Evolutionary conservation across 192 early-diverging fungal genomes (phyloP).

Genomic region (Entomortierella beljakovae): DNA sequence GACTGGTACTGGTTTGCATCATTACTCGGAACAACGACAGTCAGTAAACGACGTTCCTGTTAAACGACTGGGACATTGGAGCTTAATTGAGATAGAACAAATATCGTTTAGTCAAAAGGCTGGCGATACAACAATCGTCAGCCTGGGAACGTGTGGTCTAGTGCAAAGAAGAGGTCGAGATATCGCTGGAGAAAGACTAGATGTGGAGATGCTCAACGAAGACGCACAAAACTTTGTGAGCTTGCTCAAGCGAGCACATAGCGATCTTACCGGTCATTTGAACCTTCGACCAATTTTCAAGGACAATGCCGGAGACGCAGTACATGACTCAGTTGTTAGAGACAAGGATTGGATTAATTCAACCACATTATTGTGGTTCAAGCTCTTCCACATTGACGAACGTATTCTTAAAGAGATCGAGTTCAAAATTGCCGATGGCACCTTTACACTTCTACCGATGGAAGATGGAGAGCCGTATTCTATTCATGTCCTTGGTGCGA

Average conservation of each 20-base stretch:
- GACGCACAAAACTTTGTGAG: slow-evolving; percentile 2
- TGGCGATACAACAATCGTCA: neutral
- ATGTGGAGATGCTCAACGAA: slow-evolving; percentile 13
- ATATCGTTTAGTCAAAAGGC: neutral
- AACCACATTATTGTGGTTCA: slow-evolving; percentile 20
- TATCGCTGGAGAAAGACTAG: slow-evolving; percentile 21
- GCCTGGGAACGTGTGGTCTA: slow-evolving; percentile 37
- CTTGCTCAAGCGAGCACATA: slow-evolving; percentile 13
- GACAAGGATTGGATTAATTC: slow-evolving; percentile 13
- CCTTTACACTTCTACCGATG: slow-evolving; percentile 22
- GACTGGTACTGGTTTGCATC: slow-evolving; percentile 37
- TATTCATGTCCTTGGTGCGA: slow-evolving; percentile 3
- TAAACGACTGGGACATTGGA: slow-evolving; percentile 45
- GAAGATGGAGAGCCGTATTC: slow-evolving; percentile 21
- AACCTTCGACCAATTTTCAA: slow-evolving; percentile 24
- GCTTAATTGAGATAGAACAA: slow-evolving; percentile 36
- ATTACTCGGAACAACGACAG: slow-evolving; percentile 19
- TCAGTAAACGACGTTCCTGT: neutral
- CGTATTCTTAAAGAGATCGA: slow-evolving; percentile 10
- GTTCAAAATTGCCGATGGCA: slow-evolving; percentile 8
- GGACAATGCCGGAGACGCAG: neutral
- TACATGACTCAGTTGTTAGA: neutral
- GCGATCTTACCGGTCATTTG: slow-evolving; percentile 14
- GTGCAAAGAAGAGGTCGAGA: slow-evolving; percentile 26
- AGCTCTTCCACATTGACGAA: slow-evolving; percentile 18